phyloP scores from a whole-genome alignment of 257 asterid species.

The Rehmannia glutinosa region DNA sequence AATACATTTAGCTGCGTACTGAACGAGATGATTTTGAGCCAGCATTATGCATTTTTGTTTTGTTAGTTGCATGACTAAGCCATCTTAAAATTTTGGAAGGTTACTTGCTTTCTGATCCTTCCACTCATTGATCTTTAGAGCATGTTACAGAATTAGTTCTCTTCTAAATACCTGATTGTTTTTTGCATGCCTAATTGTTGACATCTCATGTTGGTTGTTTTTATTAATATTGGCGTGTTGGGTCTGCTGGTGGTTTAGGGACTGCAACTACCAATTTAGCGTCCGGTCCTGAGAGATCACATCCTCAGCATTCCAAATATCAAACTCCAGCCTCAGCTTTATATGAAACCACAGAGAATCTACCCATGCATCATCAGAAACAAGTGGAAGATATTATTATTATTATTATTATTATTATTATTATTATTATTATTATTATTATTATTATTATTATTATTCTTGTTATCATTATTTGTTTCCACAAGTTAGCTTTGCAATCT shows the following conservation, averaged over 20 bases:
- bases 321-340: too few species aligned
- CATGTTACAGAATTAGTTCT: background rate
- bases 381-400: constrained; percentile 46
- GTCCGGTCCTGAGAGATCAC: constrained; percentile 44
- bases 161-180: background rate
- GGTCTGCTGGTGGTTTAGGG: constrained; percentile 29
- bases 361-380: constrained; percentile 24
- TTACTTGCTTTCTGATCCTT: background rate
- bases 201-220: background rate
- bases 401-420: too few species aligned
- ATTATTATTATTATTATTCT: background rate
- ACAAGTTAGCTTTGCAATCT: background rate
- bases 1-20: background rate
- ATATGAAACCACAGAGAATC: constrained; percentile 44
- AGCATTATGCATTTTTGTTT: background rate
- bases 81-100: background rate
- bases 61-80: background rate
- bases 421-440: background rate
- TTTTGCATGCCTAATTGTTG: background rate
- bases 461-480: background rate
- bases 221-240: background rate
- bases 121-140: background rate
- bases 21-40: background rate
- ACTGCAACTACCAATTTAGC: constrained; percentile 27
- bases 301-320: constrained; percentile 45